Percentiles rank a stretch among this genome's conserved stretches.
phyloP scores from a whole-genome alignment of 2,329 filamentous ascomycete genomes.

The Fusarium begoniae region DNA sequence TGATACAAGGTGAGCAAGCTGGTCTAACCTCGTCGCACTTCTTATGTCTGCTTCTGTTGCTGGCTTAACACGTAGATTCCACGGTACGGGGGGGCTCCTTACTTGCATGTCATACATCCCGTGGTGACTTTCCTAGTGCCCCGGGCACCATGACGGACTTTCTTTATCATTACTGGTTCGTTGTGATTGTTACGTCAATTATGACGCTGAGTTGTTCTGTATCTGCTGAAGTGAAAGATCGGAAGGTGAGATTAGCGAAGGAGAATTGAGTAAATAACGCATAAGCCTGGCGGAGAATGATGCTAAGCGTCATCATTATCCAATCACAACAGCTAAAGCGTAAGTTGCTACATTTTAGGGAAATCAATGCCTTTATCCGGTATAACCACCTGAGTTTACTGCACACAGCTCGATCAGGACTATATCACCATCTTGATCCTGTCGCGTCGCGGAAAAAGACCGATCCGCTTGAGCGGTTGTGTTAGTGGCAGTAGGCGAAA shows the following conservation, averaged over 20 bases:
- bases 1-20: neutral
- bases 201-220: too few species aligned
- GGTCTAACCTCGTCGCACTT: neutral
- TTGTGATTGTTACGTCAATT: accelerated
- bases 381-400: too few species aligned
- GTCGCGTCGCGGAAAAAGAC: too few species aligned
- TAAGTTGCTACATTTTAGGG: accelerated
- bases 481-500: too few species aligned
- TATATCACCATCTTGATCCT: neutral
- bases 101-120: neutral
- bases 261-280: neutral
- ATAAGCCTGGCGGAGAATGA: accelerated
- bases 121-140: neutral
- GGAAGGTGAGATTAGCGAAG: neutral
- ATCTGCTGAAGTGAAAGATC: neutral
- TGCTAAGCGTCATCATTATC: neutral
- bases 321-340: neutral
- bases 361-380: neutral
- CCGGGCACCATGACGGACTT: neutral
- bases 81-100: accelerated
- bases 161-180: neutral
- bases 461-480: neutral
- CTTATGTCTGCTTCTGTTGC: neutral
- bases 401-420: neutral
- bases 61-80: accelerated